phyloP scores from a whole-genome alignment of 2,329 filamentous ascomycete genomes.

The Colletotrichum gloeosporioides region DNA sequence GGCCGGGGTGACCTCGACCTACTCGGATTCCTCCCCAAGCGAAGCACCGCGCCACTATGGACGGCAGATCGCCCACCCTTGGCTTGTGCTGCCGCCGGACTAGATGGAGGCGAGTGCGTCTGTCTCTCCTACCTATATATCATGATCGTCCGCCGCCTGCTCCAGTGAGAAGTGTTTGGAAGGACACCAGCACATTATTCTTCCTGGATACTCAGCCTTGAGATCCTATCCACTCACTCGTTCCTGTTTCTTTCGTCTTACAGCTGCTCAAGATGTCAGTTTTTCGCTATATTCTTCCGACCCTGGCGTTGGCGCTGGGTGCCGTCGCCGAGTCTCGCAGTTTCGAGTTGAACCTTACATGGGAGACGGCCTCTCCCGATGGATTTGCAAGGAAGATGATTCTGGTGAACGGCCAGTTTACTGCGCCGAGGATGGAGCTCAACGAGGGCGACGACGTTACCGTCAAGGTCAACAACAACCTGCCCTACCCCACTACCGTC shows the following conservation, averaged over 20 bases:
- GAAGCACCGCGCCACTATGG: slow-evolving; percentile 16
- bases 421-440: slow-evolving; percentile 63
- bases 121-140: slow-evolving; percentile 20
- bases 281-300: slow-evolving; percentile 20
- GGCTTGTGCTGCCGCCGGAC: slow-evolving; percentile 3
- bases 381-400: slow-evolving; percentile 50
- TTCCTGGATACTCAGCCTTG: slow-evolving; percentile 9
- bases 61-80: slow-evolving; percentile 12
- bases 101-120: neutral
- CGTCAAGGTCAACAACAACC: slow-evolving; percentile 50
- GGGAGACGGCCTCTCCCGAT: slow-evolving; percentile 44
- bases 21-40: slow-evolving; percentile 8
- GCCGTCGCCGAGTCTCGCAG: slow-evolving; percentile 11
- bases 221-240: slow-evolving; percentile 20
- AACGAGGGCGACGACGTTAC: slow-evolving; percentile 55
- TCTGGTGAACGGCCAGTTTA: slow-evolving; percentile 65
- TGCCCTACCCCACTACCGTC: slow-evolving; percentile 52
- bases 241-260: slow-evolving; percentile 11
- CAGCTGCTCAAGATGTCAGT: slow-evolving; percentile 15
- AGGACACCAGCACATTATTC: slow-evolving; percentile 16
- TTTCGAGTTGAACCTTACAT: slow-evolving; percentile 37
- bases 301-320: slow-evolving; percentile 18
- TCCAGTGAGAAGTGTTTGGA: neutral
- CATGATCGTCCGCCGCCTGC: slow-evolving; percentile 15
- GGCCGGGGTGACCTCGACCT: slow-evolving; percentile 5